These are phyloP conservation scores for Suillus variegatus DNA, from an alignment of 768 basidiomycete species.

Conservation along the genomic window DNA sequence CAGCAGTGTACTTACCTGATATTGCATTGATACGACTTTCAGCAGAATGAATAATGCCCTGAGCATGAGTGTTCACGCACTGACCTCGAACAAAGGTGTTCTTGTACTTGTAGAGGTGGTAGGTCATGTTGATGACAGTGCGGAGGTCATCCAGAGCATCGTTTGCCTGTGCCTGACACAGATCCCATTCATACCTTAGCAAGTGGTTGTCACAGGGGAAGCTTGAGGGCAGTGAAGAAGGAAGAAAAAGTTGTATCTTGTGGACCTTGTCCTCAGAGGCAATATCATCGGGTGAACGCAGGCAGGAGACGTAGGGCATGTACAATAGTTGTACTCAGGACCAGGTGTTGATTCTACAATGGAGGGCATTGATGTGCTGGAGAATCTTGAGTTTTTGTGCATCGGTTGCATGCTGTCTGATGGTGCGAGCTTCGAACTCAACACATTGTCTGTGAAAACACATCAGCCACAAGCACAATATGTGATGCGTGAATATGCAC, in stretches of 20 bases:
- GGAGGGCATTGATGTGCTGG: not conserved
- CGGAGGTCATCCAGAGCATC: not conserved
- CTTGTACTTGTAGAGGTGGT: constrained; percentile 2
- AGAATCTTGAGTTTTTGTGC: not conserved
- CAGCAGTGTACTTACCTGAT: not conserved
- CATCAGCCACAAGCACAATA: not conserved
- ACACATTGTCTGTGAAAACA: not conserved
- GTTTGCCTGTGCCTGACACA: not conserved
- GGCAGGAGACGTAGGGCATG: not conserved
- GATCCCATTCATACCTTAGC: not conserved
- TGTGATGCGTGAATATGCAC: constrained; percentile 20
- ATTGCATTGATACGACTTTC: not conserved
- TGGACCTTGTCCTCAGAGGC: not conserved
- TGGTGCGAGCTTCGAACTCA: not conserved
- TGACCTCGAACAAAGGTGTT: not conserved
- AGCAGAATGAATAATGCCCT: not conserved
- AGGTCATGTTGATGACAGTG: not conserved
- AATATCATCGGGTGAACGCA: not conserved
- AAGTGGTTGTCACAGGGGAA: not conserved
- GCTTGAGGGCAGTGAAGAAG: not conserved
- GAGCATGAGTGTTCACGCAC: not conserved
- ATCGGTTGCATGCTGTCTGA: not conserved
- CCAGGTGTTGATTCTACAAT: not conserved
- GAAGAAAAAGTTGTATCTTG: not conserved
- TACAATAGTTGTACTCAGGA: not conserved